Percentiles rank a stretch among this genome's conserved stretches.
Evolutionary conservation across 2,329 filamentous ascomycete species (phyloP).

Genomic region (Arachnomyces sp.): DNA sequence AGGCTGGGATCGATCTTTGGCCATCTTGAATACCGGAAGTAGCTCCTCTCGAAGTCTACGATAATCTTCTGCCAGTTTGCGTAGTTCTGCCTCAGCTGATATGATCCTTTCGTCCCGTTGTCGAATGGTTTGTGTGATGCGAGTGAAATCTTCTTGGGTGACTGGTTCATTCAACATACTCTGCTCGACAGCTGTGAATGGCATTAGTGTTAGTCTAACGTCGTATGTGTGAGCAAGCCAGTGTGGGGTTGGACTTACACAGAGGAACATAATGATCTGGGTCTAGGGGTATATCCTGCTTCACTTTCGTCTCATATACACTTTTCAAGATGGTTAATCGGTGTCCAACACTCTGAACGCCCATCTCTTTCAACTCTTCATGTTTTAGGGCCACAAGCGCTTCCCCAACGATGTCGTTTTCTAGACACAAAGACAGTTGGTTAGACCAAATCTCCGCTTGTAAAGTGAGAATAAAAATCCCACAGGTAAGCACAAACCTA

Average conservation of each 20-base stretch:
- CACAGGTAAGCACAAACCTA: conserved; percentile 48
- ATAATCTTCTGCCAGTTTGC: conserved; percentile 80
- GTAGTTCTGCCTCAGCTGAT: conserved; percentile 72
- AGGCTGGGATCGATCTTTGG: conserved; percentile 85
- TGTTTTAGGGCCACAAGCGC: conserved; percentile 81
- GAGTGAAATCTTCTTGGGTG: conserved; percentile 85
- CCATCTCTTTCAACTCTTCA: conserved; percentile 91
- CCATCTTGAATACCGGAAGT: conserved; percentile 78
- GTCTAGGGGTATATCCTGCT: conserved; percentile 83
- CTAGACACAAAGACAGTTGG: conserved; percentile 38
- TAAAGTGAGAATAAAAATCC: not conserved
- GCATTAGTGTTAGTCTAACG: conserved; percentile 12
- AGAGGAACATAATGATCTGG: conserved; percentile 88
- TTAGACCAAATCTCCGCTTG: not conserved
- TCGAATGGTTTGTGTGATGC: conserved; percentile 80
- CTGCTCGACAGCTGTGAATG: conserved; percentile 67
- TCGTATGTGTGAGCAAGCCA: conserved; percentile 8
- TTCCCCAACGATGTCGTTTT: conserved; percentile 91
- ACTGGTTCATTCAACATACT: conserved; percentile 77
- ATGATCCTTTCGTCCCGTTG: conserved; percentile 85
- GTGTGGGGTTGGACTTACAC: conserved; percentile 51
- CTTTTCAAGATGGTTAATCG: conserved; percentile 89
- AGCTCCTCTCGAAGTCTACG: conserved; percentile 82
- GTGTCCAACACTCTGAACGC: conserved; percentile 85
- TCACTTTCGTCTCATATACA: conserved; percentile 92